Evolutionary conservation across 805 yeast genomes (phyloP), one percentile per base, ranked within the genome.

Genomic region (Sugiyamaella marilandica): DNA sequence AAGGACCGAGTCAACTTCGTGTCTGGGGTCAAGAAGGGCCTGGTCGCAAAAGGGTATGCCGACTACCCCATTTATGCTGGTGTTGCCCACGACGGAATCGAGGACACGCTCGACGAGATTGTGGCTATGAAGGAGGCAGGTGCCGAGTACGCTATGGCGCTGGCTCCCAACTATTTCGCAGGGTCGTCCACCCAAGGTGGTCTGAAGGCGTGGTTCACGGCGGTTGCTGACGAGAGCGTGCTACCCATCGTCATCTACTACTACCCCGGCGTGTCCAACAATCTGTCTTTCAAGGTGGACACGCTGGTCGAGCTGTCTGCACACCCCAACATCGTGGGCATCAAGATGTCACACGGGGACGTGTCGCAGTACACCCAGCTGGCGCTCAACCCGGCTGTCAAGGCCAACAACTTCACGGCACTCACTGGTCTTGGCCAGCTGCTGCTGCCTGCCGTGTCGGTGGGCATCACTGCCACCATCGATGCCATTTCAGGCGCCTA

Each of bases 381-480:
- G 39, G 78, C 79, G 1, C 66, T 71, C 24, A 72, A 73, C 59
- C 71, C 73, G 41, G 69, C 65, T 37, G 70, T 76, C 51, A 58
- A 61, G 46, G 59, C 64, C 31, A 71, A 70, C 56, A 68, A 74
- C 57, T 79, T 79, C 67, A 54, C 63, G 29, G 64, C 73, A 34
- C 72, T 76, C 58, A 74, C 81, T 8, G 83, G 83, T 13, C 67
- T 77, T 16, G 82, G 82, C 29, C 82, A 79, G 61, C 65, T 77
- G 39, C 64, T 79, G 34, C 62, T 77, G 33, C 82, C 83, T 21
- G 74, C 74, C 14, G 65, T 76, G 45, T 53, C 72, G 1, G 72
- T 76, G 19, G 81, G 81, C n/a, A 72, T 71, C 49, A 66, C 69
- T 48, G 83, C 82, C 33, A 71, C 81, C 13, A 74, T 79, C 53